phyloP scores from a whole-genome alignment of 441 rosid genomes.

The Breynia disticha region DNA sequence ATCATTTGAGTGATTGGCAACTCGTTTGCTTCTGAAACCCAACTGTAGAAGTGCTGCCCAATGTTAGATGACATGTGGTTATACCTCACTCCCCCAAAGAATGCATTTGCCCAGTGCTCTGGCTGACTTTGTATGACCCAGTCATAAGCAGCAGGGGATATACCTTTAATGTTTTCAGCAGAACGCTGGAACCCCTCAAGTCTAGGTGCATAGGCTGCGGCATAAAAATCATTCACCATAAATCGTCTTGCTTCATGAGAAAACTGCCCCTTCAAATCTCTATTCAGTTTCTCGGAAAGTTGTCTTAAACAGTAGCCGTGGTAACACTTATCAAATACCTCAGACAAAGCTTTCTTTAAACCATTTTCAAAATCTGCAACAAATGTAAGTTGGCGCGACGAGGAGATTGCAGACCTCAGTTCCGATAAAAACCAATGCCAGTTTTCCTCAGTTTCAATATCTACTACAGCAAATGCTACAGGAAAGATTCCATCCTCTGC shows the following conservation, averaged over 20 bases:
- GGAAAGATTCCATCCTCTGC: conserved; percentile 67
- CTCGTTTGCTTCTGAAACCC: conserved; percentile 67
- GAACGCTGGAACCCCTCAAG: conserved; percentile 41
- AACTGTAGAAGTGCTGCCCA: conserved; percentile 53
- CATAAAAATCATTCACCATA: conserved; percentile 48
- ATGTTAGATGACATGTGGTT: conserved; percentile 49
- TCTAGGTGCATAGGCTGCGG: conserved; percentile 48
- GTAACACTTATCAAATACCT: conserved; percentile 36
- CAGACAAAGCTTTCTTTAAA: conserved; percentile 41
- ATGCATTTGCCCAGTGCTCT: conserved; percentile 62
- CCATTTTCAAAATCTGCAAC: conserved; percentile 59
- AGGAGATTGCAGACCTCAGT: conserved; percentile 40
- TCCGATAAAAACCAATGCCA: conserved; percentile 62
- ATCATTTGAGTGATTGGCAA: conserved; percentile 66
- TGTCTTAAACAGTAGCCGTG: conserved; percentile 58
- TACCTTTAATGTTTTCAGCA: conserved; percentile 44
- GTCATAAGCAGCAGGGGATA: conserved; percentile 55
- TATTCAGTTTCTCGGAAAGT: conserved; percentile 54
- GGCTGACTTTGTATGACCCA: conserved; percentile 79
- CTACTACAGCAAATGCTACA: conserved; percentile 60
- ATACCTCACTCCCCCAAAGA: conserved; percentile 57
- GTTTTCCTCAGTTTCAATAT: conserved; percentile 56
- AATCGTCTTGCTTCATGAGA: conserved; percentile 66
- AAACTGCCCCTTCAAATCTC: conserved; percentile 48
- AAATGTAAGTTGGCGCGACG: conserved; percentile 43